Evolutionary conservation across 2,329 filamentous ascomycete genomes (phyloP), one percentile per base, ranked within the genome.

Genomic region (Botryotinia convoluta): DNA sequence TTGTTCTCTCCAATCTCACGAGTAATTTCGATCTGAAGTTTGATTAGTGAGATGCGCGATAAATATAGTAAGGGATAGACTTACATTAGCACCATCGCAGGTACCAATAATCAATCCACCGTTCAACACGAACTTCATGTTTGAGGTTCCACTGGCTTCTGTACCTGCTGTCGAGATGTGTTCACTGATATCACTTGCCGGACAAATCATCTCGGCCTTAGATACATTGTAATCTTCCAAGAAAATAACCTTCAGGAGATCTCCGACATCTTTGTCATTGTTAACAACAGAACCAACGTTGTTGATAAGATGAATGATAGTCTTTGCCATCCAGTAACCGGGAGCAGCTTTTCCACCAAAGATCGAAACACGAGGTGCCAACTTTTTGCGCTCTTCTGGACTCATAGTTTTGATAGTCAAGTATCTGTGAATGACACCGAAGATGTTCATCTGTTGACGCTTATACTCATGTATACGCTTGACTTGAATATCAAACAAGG

Each of bases 391-490:
- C 81, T 97, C 92, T 79, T 94, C 93, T 0, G 93, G 86, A 37
- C 87, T 89, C 92, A 97, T 90, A 51, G 89, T 87, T 85, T 98
- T 99, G 82, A 99, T 91, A 22, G 89, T 88, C 57, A 99, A 87
- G 82, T 98, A 99, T 69, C 95, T 91, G 83, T 97, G 93, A 78
- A 99, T 98, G 75, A 98, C 94, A 73, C 96, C 96, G 80, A 98
- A 98, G 79, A 99, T 98, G 86, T 99, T 99, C 82, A 99, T 90
- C 84, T 99, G 96, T 84, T 99, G 95, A 74, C 95, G 92, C 88
- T 99, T 99, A 86, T 99, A 99, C 83, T 99, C 96, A 83, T 99
- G 96, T 78, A 99, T 99, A 80, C 96, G 92, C 88, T 99, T 99
- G 79, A 99, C 96, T 81, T 99, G 96, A 18, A 99, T 93, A 81